These are phyloP conservation scores for Exophiala bonariae DNA, from an alignment of 2,329 filamentous ascomycete genomes.

Conservation along the genomic window DNA sequence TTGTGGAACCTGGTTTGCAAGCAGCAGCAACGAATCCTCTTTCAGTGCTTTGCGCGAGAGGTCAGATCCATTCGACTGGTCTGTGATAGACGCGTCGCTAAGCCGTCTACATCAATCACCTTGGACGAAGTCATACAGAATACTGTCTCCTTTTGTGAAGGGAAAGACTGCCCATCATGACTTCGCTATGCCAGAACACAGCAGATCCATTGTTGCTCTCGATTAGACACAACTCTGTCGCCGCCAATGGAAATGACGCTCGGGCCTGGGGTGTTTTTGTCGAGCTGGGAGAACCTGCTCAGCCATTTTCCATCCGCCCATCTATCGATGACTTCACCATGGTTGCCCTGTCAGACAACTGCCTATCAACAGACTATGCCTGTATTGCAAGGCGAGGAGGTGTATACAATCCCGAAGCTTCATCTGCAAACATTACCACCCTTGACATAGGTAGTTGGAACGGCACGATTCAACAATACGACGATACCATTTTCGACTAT, in stretches of 20 bases:
- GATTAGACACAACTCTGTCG: not conserved
- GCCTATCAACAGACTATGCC: not conserved
- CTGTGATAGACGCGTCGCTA: no score
- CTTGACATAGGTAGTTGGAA: not conserved
- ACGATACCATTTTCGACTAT: not conserved
- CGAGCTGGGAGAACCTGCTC: slow-evolving; percentile 1
- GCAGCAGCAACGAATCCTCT: no score
- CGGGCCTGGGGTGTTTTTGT: slow-evolving; percentile 5
- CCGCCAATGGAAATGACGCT: not conserved
- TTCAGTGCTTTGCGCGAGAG: no score
- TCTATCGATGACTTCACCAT: slow-evolving; percentile 1
- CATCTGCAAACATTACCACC: not conserved
- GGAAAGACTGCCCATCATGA: not conserved
- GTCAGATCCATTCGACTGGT: no score
- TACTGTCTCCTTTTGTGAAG: no score
- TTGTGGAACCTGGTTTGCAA: no score
- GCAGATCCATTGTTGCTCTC: not conserved
- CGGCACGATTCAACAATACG: not conserved
- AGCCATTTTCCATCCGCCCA: not conserved
- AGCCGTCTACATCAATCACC: no score
- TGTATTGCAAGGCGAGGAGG: slow-evolving; percentile 1
- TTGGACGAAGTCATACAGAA: no score
- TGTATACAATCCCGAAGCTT: slow-evolving; percentile 1
- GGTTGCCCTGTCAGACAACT: not conserved
- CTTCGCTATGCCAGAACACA: not conserved